Percentiles rank a stretch among this genome's conserved stretches.
phyloP scores from a whole-genome alignment of 805 yeast species.

The Kodamaea kakaduensis region DNA sequence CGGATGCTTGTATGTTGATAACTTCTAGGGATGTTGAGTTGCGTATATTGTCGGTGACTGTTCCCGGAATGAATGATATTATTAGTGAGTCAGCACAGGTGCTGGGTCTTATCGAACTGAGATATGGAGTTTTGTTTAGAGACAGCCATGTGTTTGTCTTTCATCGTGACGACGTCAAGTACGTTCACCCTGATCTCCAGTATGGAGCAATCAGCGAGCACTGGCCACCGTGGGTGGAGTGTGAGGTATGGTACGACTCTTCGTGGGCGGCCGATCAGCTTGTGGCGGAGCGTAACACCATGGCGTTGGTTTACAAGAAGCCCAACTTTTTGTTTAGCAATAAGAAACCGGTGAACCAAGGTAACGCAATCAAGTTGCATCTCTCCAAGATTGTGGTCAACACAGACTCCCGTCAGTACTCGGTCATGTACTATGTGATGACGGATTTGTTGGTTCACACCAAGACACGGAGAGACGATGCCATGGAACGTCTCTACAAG shows the following conservation, averaged over 20 bases:
- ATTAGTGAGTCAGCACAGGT: constrained; percentile 31
- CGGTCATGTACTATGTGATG: constrained; percentile 30
- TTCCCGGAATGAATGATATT: constrained; percentile 37
- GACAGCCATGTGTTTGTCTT: constrained; percentile 56
- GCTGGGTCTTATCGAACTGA: constrained; percentile 46
- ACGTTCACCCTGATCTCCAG: constrained; percentile 14
- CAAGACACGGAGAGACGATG: constrained; percentile 22
- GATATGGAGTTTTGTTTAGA: constrained; percentile 52
- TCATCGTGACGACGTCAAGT: constrained; percentile 28
- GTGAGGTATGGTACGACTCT: constrained; percentile 49
- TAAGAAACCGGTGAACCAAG: constrained; percentile 15
- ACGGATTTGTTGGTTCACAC: constrained; percentile 33
- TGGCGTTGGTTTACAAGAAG: constrained; percentile 43
- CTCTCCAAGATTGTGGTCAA: constrained; percentile 35
- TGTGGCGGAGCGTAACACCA: constrained; percentile 32
- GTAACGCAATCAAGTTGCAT: constrained; percentile 30
- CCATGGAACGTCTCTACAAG: constrained; percentile 39
- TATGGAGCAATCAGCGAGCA: constrained; percentile 17
- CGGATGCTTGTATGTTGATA: constrained; percentile 46
- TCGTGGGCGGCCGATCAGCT: constrained; percentile 21
- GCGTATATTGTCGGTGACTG: constrained; percentile 44
- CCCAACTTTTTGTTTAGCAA: constrained; percentile 51
- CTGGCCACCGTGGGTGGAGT: constrained; percentile 92
- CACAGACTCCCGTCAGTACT: constrained; percentile 38
- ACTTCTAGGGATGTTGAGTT: constrained; percentile 58